Conservation (phyloP, 2,329 filamentous ascomycete genomes). For the Alternaria atra region DNA sequence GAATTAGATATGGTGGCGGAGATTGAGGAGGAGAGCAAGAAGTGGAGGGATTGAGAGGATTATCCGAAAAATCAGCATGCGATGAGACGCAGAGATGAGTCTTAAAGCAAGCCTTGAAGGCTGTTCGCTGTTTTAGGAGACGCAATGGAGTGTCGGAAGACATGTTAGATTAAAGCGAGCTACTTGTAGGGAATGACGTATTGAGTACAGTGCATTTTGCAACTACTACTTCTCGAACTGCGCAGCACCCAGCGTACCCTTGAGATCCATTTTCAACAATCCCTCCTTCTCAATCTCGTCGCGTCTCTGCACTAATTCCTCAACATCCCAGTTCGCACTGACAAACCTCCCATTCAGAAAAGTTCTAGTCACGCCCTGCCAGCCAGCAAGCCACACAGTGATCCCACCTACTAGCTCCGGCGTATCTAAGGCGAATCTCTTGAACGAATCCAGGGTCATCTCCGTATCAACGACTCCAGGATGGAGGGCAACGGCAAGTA, state of each 20-base stretch:
- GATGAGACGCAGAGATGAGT: background rate
- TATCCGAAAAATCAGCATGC: background rate
- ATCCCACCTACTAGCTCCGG: conserved; percentile 41
- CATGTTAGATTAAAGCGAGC: no score
- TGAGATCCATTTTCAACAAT: conserved; percentile 26
- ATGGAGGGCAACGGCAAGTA: conserved; percentile 29
- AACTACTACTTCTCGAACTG: conserved; percentile 17
- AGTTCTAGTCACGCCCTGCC: conserved; percentile 24
- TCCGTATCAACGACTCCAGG: conserved; percentile 27
- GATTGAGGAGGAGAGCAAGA: background rate
- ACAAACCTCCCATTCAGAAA: conserved; percentile 42
- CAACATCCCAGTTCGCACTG: conserved; percentile 41
- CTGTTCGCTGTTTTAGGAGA: background rate
- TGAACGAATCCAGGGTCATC: conserved; percentile 21
- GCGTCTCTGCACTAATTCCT: conserved; percentile 34
- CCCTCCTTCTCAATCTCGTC: conserved; percentile 26
- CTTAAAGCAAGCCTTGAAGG: background rate
- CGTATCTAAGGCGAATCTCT: conserved; percentile 31
- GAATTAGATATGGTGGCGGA: background rate
- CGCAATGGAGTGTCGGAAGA: no score
- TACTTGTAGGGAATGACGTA: no score
- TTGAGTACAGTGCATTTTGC: no score
- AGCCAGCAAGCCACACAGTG: conserved; percentile 37
- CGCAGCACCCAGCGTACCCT: conserved; percentile 23
- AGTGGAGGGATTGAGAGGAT: background rate